Evolutionary conservation across 2,329 filamentous ascomycete species (phyloP), one percentile per base, ranked within the genome.

Genomic region (Raffaelea arxii): DNA sequence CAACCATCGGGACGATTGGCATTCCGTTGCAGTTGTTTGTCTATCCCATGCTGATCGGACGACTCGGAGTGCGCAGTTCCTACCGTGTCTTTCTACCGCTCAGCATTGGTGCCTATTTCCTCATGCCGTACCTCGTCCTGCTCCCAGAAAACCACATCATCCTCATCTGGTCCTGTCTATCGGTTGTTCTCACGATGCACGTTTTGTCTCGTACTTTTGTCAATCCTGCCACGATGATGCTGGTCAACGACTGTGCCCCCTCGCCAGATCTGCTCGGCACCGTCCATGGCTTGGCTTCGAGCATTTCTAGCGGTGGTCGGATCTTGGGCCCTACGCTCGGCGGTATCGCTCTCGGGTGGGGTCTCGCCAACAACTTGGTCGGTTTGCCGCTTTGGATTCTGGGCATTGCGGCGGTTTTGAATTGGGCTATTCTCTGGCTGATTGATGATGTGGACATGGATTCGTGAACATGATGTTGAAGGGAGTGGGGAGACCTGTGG

Each of bases 1-100:
- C 42, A 25, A 44, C 42, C 9, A 44, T 44, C n/a, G 42, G 42
- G 27, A 44, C 25, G 19, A 44, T 44, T 19, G 42, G 42, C 3
- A 37, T 44, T 5, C 42, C 42, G 10, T 21, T 44, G 42, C 42
- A 44, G 16, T n/a, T 44, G 30, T 11, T 44, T 3, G 6, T 44
- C 22, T 44, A 44, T n/a, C 42, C 30, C 5, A 25, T n/a, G 22
- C 19, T 44, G 2, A n/a, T 44, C 42, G 14, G 4, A 19, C 16
- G 14, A 14, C 11, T 44, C n/a, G 42, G 42, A 3, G 42, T 44
- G 7, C n/a, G 30, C n/a, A 24, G 19, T 10, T 44, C 42, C 4
- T 44, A 44, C 42, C 30, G 30, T 7, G 22, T 21, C n/a, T 44
- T 44, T 37, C 12, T 44, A 3, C 42, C 42, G 19, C 42, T 44